Conservation (phyloP, 2,329 filamentous ascomycete genomes). For the Camptophora hylomeconis region DNA sequence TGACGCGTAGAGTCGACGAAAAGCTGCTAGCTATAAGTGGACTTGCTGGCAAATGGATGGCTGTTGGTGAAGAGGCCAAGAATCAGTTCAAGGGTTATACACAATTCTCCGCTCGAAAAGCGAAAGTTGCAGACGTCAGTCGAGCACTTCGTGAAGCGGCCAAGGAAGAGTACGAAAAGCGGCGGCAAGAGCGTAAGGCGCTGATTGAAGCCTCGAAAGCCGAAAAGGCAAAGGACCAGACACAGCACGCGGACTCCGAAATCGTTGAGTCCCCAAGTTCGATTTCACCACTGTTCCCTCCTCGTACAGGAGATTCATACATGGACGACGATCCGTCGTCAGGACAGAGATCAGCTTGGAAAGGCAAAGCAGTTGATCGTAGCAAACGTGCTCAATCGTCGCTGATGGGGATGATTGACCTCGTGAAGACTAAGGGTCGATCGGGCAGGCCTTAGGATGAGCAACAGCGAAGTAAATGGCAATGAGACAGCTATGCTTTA, state of each 20-base stretch:
- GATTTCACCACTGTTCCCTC: too few species aligned
- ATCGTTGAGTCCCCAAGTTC: slow-evolving; percentile 3
- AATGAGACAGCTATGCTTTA: neutral
- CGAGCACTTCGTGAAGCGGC: slow-evolving; percentile 17
- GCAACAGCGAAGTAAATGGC: too few species aligned
- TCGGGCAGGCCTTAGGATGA: too few species aligned
- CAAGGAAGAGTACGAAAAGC: slow-evolving; percentile 17
- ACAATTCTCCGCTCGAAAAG: slow-evolving; percentile 16
- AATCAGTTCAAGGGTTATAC: slow-evolving; percentile 17
- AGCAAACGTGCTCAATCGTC: slow-evolving; percentile 16
- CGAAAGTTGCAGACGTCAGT: slow-evolving; percentile 18
- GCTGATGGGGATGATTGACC: slow-evolving; percentile 12
- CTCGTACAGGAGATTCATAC: too few species aligned
- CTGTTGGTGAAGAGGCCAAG: slow-evolving; percentile 16
- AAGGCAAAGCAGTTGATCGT: slow-evolving; percentile 16
- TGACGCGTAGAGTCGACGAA: slow-evolving; percentile 38
- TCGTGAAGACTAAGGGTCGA: slow-evolving; percentile 14
- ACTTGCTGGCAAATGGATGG: slow-evolving; percentile 16
- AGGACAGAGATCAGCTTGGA: slow-evolving; percentile 10
- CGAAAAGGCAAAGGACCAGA: slow-evolving; percentile 8
- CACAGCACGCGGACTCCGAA: neutral
- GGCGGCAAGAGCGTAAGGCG: slow-evolving; percentile 19
- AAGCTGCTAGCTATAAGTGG: slow-evolving; percentile 19
- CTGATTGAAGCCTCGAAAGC: slow-evolving; percentile 20
- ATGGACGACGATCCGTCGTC: neutral